Evolutionary conservation across 495 filamentous ascomycete genomes (phyloP).

Genomic region (Cladorrhinum samala): DNA sequence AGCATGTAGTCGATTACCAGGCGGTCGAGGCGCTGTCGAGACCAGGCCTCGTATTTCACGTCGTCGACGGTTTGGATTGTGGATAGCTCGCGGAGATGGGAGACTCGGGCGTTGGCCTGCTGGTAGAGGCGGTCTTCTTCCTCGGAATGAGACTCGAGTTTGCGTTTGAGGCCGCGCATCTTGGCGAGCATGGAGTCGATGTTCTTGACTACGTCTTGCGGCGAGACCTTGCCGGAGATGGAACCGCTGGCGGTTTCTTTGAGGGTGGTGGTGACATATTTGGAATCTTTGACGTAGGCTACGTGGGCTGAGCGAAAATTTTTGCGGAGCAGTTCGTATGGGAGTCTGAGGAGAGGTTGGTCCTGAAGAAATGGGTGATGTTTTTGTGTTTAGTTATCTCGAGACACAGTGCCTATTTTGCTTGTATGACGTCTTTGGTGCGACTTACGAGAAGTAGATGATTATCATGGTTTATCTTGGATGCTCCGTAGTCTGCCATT

Average conservation of each 20-base stretch:
- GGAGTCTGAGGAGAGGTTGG: slow-evolving; percentile 88
- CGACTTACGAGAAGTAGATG: slow-evolving; percentile 43
- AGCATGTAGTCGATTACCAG: slow-evolving; percentile 87
- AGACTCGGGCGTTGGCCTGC: slow-evolving; percentile 67
- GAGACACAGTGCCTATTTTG: not conserved
- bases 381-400: not conserved
- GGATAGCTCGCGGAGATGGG: slow-evolving; percentile 74
- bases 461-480: slow-evolving; percentile 43
- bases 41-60: slow-evolving; percentile 92
- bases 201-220: slow-evolving; percentile 63
- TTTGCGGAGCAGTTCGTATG: slow-evolving; percentile 81
- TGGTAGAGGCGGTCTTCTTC: slow-evolving; percentile 69
- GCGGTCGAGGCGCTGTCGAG: slow-evolving; percentile 69
- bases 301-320: slow-evolving; percentile 89
- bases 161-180: slow-evolving; percentile 80
- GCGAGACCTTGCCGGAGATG: slow-evolving; percentile 50
- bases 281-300: slow-evolving; percentile 70
- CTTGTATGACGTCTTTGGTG: slow-evolving; percentile 4
- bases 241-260: slow-evolving; percentile 63
- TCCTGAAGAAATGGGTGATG: slow-evolving; percentile 51
- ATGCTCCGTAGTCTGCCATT: slow-evolving; percentile 42
- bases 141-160: slow-evolving; percentile 68
- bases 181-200: slow-evolving; percentile 79
- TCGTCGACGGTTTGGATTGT: slow-evolving; percentile 76
- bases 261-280: slow-evolving; percentile 61